phyloP scores from a whole-genome alignment of 805 yeast genomes.

The Cyberlindnera galapagoensis region DNA sequence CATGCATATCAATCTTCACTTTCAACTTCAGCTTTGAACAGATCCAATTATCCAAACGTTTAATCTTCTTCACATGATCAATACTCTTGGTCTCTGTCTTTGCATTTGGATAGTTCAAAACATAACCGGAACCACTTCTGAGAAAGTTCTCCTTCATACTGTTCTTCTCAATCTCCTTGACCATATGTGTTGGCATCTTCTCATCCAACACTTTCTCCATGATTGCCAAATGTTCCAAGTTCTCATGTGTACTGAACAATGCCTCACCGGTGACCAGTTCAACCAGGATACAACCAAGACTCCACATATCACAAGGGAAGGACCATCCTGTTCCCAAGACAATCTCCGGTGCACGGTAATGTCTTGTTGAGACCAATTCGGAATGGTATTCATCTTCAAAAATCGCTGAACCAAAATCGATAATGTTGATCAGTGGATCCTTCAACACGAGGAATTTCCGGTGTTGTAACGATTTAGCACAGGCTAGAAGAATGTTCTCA shows the following conservation, averaged over 20 bases:
- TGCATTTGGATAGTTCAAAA: constrained; percentile 32
- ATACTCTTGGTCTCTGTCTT: constrained; percentile 32
- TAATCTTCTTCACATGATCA: constrained; percentile 33
- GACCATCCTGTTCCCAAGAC: constrained; percentile 96
- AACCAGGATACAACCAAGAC: constrained; percentile 86
- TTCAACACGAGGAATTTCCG: constrained; percentile 42
- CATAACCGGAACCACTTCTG: constrained; percentile 10
- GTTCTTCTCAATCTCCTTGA: constrained; percentile 22
- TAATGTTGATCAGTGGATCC: constrained; percentile 79
- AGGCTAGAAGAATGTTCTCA: constrained; percentile 63
- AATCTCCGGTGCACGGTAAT: constrained; percentile 95
- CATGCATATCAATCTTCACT: constrained; percentile 19
- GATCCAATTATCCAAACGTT: constrained; percentile 38
- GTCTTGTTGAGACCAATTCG: constrained; percentile 87
- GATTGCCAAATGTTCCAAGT: constrained; percentile 89
- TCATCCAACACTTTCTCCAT: constrained; percentile 75
- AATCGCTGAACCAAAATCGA: constrained; percentile 96
- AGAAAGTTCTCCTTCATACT: constrained; percentile 9
- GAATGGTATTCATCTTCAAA: constrained; percentile 93
- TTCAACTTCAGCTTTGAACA: constrained; percentile 29
- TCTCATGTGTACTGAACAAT: constrained; percentile 89
- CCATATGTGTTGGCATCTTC: constrained; percentile 34
- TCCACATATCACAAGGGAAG: constrained; percentile 95
- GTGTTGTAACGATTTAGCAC: constrained; percentile 18
- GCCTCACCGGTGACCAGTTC: constrained; percentile 94